Evolutionary conservation across 2,329 filamentous ascomycete genomes (phyloP).

Genomic region (Xylariomycetidae sp.): DNA sequence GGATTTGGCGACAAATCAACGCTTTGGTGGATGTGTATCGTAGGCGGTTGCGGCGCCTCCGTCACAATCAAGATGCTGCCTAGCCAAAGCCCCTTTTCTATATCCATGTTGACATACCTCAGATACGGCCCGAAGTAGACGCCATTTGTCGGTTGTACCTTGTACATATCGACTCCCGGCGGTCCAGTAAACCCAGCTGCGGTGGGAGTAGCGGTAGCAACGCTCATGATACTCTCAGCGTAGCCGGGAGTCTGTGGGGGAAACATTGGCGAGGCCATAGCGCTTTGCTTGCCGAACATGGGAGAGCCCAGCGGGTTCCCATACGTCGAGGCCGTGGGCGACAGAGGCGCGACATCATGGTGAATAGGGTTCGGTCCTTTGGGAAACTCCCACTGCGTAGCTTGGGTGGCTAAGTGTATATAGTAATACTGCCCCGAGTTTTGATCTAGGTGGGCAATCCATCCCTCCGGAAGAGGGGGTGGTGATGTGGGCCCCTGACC

Average conservation of each 20-base stretch:
- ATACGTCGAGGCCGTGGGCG: constrained; percentile 72
- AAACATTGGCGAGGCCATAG: constrained; percentile 74
- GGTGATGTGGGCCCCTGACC: constrained; percentile 65
- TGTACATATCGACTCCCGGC: constrained; percentile 93
- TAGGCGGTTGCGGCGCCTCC: constrained; percentile 85
- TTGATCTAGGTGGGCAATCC: constrained; percentile 94
- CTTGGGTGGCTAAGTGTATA: constrained; percentile 90
- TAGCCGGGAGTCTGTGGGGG: constrained; percentile 79
- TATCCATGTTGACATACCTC: constrained; percentile 93
- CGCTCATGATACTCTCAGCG: constrained; percentile 78
- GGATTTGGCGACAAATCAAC: constrained; percentile 88
- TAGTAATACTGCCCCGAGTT: constrained; percentile 99
- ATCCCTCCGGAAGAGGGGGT: constrained; percentile 90
- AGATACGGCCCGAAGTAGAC: constrained; percentile 98
- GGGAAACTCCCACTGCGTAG: constrained; percentile 98
- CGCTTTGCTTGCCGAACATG: constrained; percentile 58
- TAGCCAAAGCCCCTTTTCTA: constrained; percentile 84
- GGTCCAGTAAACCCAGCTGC: constrained; percentile 81
- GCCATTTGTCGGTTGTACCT: constrained; percentile 85
- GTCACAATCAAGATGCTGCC: constrained; percentile 92
- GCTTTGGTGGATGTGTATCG: constrained; percentile 91
- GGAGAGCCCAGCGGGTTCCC: constrained; percentile 68
- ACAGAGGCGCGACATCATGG: constrained; percentile 74
- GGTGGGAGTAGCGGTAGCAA: constrained; percentile 66
- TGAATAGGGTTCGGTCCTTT: constrained; percentile 89